Evolutionary conservation across 768 basidiomycete species (phyloP).

Genomic region (Strobilomyces confusus): DNA sequence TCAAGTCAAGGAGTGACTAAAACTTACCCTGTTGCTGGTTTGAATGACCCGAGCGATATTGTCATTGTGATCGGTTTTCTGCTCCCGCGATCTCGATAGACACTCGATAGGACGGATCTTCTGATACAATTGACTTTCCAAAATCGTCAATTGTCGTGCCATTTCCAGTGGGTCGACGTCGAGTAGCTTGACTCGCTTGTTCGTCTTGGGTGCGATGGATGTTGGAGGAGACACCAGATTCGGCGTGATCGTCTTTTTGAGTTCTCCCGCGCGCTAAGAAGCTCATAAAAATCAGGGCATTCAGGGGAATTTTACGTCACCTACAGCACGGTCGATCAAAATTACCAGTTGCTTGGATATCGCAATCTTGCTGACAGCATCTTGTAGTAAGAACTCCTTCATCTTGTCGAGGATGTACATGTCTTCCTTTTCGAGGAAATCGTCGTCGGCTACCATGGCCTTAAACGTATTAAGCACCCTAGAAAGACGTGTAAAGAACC

Average conservation of each 20-base stretch:
- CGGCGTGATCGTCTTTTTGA: constrained; percentile 53
- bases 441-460: constrained; percentile 80
- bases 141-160: constrained; percentile 87
- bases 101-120: constrained; percentile 90
- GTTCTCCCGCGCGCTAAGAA: constrained; percentile 50
- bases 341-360: constrained; percentile 73
- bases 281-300: constrained; percentile 11
- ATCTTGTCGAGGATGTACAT: constrained; percentile 76
- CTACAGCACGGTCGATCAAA: constrained; percentile 75
- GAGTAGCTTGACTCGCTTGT: constrained; percentile 70
- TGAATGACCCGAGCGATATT: constrained; percentile 87
- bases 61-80: constrained; percentile 67
- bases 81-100: constrained; percentile 76
- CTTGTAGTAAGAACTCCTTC: constrained; percentile 69
- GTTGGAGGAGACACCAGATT: constrained; percentile 62
- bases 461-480: constrained; percentile 88
- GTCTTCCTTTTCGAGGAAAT: constrained; percentile 85
- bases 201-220: constrained; percentile 68
- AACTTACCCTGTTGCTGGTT: constrained; percentile 75
- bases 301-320: constrained; percentile 28
- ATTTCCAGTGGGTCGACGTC: constrained; percentile 89
- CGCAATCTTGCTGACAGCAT: constrained; percentile 57
- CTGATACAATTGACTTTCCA: constrained; percentile 85
- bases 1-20: not conserved
- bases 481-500: constrained; percentile 3